These are phyloP conservation scores for Protomyces macrosporus DNA, from an alignment of 1,139 yeast species.

Conservation along the genomic window DNA sequence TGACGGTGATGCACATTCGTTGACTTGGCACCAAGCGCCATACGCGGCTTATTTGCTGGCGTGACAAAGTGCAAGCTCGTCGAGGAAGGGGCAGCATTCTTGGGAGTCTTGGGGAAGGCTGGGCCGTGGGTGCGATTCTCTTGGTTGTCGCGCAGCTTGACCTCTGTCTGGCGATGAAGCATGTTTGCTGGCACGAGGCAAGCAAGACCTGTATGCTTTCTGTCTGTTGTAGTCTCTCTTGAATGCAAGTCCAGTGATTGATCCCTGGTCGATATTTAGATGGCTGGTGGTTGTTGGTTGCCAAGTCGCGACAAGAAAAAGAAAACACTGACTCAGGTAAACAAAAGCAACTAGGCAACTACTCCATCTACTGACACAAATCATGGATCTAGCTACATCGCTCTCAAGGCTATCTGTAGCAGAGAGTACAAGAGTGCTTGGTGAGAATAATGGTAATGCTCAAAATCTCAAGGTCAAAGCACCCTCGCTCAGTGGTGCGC, in stretches of 20 bases:
- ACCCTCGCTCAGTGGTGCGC: no score
- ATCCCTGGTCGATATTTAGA: no score
- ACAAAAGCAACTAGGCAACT: not conserved
- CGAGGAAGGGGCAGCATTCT: not conserved
- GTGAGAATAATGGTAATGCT: conserved; percentile 1
- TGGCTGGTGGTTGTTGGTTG: not conserved
- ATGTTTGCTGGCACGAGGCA: not conserved
- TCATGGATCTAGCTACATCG: conserved; percentile 16
- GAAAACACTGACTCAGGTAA: not conserved
- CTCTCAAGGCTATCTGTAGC: conserved; percentile 19
- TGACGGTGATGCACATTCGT: conserved; percentile 25
- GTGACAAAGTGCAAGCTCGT: conserved; percentile 6
- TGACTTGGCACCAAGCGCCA: conserved; percentile 17
- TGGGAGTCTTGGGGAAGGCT: conserved; percentile 23
- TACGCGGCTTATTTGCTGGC: conserved; percentile 20
- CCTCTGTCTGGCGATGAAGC: conserved; percentile 21
- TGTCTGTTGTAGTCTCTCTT: not conserved
- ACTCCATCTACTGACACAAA: not conserved
- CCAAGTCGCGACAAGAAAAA: not conserved
- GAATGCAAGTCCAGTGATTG: no score
- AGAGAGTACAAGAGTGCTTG: conserved; percentile 4
- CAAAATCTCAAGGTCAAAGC: not conserved
- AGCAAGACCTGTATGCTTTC: not conserved
- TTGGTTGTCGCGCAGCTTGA: conserved; percentile 21
- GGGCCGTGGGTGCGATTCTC: conserved; percentile 11